Conservation (phyloP, 1,284 basidiomycete genomes). For the Clitocybe nebularis region DNA sequence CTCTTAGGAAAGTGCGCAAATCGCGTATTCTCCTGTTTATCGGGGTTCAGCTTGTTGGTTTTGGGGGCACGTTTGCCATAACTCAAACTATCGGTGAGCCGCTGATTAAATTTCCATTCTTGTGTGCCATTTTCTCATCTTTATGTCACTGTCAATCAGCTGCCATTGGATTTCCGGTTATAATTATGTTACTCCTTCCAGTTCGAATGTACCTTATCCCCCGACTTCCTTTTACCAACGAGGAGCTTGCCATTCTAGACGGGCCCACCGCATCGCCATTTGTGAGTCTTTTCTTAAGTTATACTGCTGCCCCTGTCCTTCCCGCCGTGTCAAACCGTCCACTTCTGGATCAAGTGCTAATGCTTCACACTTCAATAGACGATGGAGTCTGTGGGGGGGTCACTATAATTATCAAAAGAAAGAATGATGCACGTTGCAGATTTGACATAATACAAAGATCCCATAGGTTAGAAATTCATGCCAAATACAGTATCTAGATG, state of each 20-base stretch:
- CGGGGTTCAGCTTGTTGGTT: constrained; percentile 78
- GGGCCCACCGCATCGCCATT: constrained; percentile 83
- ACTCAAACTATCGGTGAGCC: constrained; percentile 83
- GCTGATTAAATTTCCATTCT: constrained; percentile 1
- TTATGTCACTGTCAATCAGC: constrained; percentile 41
- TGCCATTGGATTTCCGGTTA: constrained; percentile 88
- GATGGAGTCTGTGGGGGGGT: constrained; percentile 55
- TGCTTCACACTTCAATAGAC: constrained; percentile 30
- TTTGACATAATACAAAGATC: no score
- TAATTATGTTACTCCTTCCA: constrained; percentile 88
- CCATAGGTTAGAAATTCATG: no score
- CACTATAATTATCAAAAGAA: constrained; percentile 22
- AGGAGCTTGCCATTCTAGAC: constrained; percentile 84
- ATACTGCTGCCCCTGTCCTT: not conserved
- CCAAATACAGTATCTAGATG: no score
- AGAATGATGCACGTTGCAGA: no score
- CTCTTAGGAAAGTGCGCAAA: constrained; percentile 71
- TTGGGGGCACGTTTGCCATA: constrained; percentile 88
- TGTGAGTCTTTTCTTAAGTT: constrained; percentile 44
- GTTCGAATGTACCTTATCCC: constrained; percentile 75
- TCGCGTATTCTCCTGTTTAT: constrained; percentile 79
- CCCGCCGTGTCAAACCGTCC: not conserved
- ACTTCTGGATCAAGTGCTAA: constrained; percentile 6
- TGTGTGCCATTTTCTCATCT: constrained; percentile 1
- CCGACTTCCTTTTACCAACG: constrained; percentile 69